Evolutionary conservation across 2,329 filamentous ascomycete species (phyloP).

Genomic region (Talaromyces sp.): DNA sequence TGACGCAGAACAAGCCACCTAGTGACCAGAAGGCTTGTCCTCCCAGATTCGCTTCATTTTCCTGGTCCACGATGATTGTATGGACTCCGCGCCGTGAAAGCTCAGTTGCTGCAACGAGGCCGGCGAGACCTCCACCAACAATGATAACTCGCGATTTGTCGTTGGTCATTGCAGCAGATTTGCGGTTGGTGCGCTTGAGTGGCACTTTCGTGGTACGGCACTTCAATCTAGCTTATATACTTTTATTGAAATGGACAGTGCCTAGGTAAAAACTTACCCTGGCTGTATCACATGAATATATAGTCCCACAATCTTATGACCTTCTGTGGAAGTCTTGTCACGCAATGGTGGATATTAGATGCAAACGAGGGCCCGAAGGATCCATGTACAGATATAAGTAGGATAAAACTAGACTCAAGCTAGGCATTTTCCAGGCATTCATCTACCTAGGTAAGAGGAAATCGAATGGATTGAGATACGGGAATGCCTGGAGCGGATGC

Average conservation of each 20-base stretch:
- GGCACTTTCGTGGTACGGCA: neutral
- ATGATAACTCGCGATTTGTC: slow-evolving; percentile 25
- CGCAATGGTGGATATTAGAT: neutral
- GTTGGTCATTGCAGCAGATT: neutral
- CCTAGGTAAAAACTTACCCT: neutral
- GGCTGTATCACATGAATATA: neutral
- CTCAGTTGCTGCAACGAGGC: slow-evolving; percentile 32
- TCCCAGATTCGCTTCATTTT: slow-evolving; percentile 55
- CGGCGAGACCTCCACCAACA: slow-evolving; percentile 30
- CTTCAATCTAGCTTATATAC: neutral
- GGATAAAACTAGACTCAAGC: neutral
- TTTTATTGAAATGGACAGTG: neutral
- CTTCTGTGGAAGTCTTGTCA: neutral
- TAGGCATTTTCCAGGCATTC: neutral
- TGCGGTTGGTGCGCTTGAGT: too few species aligned
- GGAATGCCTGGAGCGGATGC: neutral
- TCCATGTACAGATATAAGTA: neutral
- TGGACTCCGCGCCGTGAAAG: slow-evolving; percentile 27
- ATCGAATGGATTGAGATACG: neutral
- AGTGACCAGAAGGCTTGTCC: slow-evolving; percentile 65
- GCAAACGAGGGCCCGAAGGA: neutral
- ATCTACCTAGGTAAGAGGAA: too few species aligned
- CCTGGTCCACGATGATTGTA: slow-evolving; percentile 52
- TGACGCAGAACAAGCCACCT: slow-evolving; percentile 59
- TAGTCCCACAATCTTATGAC: neutral